Evolutionary conservation across 371 early-diverging fungal species (phyloP).

Genomic region (Batkoa obscura): DNA sequence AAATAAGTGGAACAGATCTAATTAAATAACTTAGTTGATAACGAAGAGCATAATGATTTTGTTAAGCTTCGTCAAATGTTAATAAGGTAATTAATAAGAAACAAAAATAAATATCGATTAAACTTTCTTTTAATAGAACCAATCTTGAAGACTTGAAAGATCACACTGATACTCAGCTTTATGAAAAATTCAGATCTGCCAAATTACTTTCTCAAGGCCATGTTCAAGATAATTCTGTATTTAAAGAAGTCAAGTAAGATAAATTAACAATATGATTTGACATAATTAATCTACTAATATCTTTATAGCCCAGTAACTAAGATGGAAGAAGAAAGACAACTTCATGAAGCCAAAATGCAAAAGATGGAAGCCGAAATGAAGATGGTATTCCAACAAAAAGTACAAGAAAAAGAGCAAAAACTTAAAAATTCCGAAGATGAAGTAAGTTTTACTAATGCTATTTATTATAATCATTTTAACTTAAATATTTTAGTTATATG

Average conservation of each 20-base stretch:
- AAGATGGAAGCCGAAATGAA: conserved; percentile 98
- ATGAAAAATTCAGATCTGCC: conserved; percentile 79
- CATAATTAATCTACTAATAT: conserved; percentile 6
- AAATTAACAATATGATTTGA: too few relatives aligned
- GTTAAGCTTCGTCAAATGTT: conserved; percentile 84
- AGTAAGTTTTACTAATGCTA: too few relatives aligned
- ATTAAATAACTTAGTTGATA: conserved; percentile 36
- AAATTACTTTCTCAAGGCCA: conserved; percentile 66
- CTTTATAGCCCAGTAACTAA: conserved; percentile 50
- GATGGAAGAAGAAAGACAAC: conserved; percentile 78
- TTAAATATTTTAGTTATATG: conserved; percentile 36
- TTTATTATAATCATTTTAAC: not conserved
- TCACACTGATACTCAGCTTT: conserved; percentile 61
- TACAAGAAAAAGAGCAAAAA: conserved; percentile 92
- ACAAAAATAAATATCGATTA: too few relatives aligned
- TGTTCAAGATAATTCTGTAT: conserved; percentile 56
- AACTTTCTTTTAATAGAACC: conserved; percentile 19
- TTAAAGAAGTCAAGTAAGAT: conserved; percentile 55
- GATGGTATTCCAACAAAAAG: conserved; percentile 93
- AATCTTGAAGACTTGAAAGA: conserved; percentile 86
- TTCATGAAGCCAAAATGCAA: conserved; percentile 86
- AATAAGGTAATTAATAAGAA: conserved; percentile 23
- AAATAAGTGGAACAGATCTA: not conserved
- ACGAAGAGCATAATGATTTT: conserved; percentile 83
- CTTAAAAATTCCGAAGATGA: conserved; percentile 93